Base-by-base conservation (phyloP, 2,329 filamentous ascomycete genomes). In the Chaetomiaceae sp. region DNA sequence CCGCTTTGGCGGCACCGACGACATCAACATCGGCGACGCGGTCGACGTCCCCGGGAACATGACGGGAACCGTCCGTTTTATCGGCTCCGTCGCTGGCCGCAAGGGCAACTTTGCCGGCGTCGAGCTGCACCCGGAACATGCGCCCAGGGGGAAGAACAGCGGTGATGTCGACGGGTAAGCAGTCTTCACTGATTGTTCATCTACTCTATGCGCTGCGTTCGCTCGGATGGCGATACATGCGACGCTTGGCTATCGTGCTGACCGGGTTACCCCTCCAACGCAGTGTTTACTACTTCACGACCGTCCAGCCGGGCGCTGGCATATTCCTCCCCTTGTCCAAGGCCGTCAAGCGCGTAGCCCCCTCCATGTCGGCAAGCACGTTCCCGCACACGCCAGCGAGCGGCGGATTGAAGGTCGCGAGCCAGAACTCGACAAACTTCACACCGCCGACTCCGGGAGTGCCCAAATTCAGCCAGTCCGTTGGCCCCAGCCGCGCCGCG, bases 21-120 rank as follows among this genome's bases (percentile, higher is more conserved):
- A 78, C 65, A 73, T 95, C 54, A 78, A 83, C 57, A 76, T 93
- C 35, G 92, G 92, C 58, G 92, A 96, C 65, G 68, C 76, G 30
- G 92, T 96, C 55, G 91, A 96, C 60, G 92, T 96, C 41, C 91
- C 92, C 2, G 93, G 93, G 37, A 89, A 86, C 66, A 96, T 99
- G 90, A 76, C 86, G 59, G 93, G 93, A 43, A 86, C 82, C 2
- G 85, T 97, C 59, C 92, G 87, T 66, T 99, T 96, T 65, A 75
- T 97, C 55, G 93, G 93, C 39, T 75, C 76, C 34, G 92, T 99
- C 35, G 81, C 84, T 60, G 91, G 91, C 56, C 96, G 96, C 74
- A 89, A 87, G 60, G 93, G 93, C 44, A 80, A 81, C 17, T 99
- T 99, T 74, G 90, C 89, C 27, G 93, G 93, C 40, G 88, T 99